Evolutionary conservation across 441 rosid species (phyloP).

Genomic region (Gossypium schwendimanii): DNA sequence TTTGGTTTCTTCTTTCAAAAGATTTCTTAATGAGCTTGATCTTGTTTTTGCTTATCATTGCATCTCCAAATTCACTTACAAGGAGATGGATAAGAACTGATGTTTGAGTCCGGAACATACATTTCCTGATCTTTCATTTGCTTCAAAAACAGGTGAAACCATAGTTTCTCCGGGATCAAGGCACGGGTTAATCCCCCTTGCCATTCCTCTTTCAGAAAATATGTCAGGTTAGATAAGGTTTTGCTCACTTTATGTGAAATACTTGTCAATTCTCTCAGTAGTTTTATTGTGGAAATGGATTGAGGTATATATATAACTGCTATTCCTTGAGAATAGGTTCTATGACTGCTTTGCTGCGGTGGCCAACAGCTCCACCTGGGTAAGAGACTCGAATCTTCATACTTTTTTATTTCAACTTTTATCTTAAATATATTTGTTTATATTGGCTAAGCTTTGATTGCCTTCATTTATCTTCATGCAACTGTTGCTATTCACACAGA

Average conservation of each 20-base stretch:
- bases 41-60: not conserved
- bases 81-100: not conserved
- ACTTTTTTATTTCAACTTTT: not conserved
- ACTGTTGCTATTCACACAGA: conserved; percentile 37
- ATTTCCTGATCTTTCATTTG: not conserved
- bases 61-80: not conserved
- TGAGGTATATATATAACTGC: not conserved
- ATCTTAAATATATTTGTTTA: not conserved
- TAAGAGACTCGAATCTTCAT: conserved; percentile 20
- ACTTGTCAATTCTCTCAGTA: not conserved
- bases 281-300: conserved; percentile 1
- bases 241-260: not conserved
- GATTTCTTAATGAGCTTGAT: not conserved
- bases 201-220: conserved; percentile 61
- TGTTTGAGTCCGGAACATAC: not conserved
- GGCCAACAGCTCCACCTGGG: conserved; percentile 93
- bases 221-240: conserved; percentile 39
- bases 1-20: not conserved
- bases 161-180: conserved; percentile 63
- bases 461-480: conserved; percentile 19
- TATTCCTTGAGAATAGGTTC: conserved; percentile 34
- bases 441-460: not conserved
- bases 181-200: conserved; percentile 65
- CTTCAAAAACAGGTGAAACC: conserved; percentile 45
- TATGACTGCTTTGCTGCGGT: conserved; percentile 65